Evolutionary conservation across 73 alveolate species (phyloP).

Genomic region (Stentor coeruleus): DNA sequence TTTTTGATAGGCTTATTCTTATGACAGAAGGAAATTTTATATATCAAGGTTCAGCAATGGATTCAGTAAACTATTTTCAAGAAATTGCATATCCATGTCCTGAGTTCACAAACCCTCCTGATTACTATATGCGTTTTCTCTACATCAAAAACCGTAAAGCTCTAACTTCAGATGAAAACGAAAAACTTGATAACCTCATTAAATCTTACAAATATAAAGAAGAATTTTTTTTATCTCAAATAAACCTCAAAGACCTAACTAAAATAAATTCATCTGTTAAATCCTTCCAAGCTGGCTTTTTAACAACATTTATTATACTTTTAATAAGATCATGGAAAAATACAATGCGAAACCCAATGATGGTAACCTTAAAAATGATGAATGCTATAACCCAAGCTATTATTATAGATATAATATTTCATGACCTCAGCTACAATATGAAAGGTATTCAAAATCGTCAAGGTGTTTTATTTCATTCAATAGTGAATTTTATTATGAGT

Average conservation of each 20-base stretch:
- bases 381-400: background rate
- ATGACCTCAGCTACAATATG: background rate
- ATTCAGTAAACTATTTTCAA: background rate
- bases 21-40: conserved; percentile 52
- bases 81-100: background rate
- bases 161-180: too few relatives aligned
- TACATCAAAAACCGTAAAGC: too few relatives aligned
- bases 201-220: background rate
- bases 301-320: background rate
- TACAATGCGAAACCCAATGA: background rate
- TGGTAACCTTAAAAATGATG: background rate
- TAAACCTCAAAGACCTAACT: background rate
- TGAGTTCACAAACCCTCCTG: background rate
- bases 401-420: background rate
- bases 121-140: too few relatives aligned
- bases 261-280: too few relatives aligned
- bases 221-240: too few relatives aligned
- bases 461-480: background rate
- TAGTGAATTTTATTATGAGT: background rate
- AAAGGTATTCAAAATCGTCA: background rate
- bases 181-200: background rate
- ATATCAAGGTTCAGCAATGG: conserved; percentile 31
- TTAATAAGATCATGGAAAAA: background rate
- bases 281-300: background rate
- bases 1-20: conserved; percentile 52